Conservation (phyloP, 139 green algal genomes). For the Yamagishiella unicocca region DNA sequence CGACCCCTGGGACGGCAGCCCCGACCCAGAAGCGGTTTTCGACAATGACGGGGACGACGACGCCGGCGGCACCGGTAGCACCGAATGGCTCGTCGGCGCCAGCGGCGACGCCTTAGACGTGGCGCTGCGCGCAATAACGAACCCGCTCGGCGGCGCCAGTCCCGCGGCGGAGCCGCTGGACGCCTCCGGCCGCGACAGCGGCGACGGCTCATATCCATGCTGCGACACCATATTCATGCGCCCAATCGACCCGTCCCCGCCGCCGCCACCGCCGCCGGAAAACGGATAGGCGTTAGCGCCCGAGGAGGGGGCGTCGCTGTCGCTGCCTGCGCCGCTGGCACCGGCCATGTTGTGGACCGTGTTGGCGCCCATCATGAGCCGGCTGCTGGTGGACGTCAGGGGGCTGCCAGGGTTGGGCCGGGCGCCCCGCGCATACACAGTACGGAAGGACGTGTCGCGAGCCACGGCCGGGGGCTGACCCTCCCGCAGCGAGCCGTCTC, state of each 20-base stretch:
- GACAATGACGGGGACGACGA: neutral
- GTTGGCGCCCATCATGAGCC: neutral
- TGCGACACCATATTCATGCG: neutral
- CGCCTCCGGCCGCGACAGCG: neutral
- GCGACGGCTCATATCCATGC: neutral
- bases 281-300: neutral
- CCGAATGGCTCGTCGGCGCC: neutral
- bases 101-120: neutral
- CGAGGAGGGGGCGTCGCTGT: neutral
- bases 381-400: neutral
- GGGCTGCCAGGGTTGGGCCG: conserved; percentile 6
- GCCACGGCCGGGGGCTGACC: no score
- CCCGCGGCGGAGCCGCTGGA: neutral
- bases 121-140: conserved; percentile 6
- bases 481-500: neutral
- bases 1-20: neutral
- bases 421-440: conserved; percentile 22
- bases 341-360: neutral
- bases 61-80: neutral
- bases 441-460: conserved; percentile 22
- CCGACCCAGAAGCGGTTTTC: neutral
- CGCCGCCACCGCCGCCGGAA: neutral
- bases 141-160: neutral
- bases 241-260: no score
- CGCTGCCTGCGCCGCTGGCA: neutral